Evolutionary conservation across 2,329 filamentous ascomycete genomes (phyloP), one percentile per base, ranked within the genome.

Genomic region (Talaromyces sp.): DNA sequence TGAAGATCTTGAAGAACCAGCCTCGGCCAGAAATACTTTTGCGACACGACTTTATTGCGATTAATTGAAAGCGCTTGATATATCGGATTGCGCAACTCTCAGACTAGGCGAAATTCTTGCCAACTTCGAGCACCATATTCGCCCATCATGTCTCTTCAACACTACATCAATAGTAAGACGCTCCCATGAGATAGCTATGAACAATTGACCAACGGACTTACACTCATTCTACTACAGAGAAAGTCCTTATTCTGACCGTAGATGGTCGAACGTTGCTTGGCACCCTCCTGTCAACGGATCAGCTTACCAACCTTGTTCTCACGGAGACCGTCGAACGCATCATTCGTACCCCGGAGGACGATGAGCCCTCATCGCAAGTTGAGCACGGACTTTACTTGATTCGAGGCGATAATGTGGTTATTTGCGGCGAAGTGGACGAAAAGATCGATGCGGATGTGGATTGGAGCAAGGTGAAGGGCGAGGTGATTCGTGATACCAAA

Each of bases 301-400:
- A 96, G 74, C 86, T 88, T 66, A 97, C 94, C 62, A 99, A 99
- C 75, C 78, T 99, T 57, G 91, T 97, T 22, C 82, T 99, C 11
- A 84, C 86, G 61, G 82, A 90, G 60, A 90, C 93, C 3, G 79
- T 91, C 56, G 94, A 99, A 75, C 89, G 94, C 61, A 89, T 97
- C 57, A 96, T 99, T 65, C 88, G 90, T 58, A 87, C 89, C 1
- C 82, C 84, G 39, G 92, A 97, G 68, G 91, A 96, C 67, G 82
- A 85, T 36, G 90, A 96, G 64, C 84, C 87, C 0, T 95, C 89
- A 39, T 84, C 86, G 53, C 86, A 94, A 69, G 86, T 94, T 16
- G 86, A 88, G 4, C 85, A 97, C 57, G 94, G 94, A 1, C 77
- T 97, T 5, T 97, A 97, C 71, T 82, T 99, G 52, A 89, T 99